Percentiles rank a stretch among this genome's conserved stretches.
phyloP scores from a whole-genome alignment of 2,329 filamentous ascomycete species.

The Aureobasidium vineae region DNA sequence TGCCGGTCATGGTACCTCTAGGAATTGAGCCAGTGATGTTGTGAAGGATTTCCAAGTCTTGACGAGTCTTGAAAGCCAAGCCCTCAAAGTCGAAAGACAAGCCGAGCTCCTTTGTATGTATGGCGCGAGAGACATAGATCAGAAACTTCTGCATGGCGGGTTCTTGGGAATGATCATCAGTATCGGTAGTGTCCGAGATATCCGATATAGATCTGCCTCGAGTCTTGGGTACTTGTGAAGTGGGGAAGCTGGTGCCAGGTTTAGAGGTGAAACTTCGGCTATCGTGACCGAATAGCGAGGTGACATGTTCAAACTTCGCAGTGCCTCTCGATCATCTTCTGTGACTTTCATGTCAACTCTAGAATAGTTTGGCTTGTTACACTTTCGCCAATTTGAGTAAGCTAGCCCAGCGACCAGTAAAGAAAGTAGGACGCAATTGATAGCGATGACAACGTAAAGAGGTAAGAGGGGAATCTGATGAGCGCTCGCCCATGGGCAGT shows the following conservation, averaged over 20 bases:
- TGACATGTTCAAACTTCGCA: slow-evolving; percentile 30
- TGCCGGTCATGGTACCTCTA: slow-evolving; percentile 55
- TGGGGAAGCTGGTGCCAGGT: neutral
- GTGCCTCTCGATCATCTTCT: slow-evolving; percentile 35
- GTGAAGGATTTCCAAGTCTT: slow-evolving; percentile 45
- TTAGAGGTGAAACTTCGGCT: slow-evolving; percentile 37
- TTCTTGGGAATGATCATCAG: slow-evolving; percentile 34
- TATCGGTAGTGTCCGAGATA: slow-evolving; percentile 33
- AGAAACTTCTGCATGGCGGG: slow-evolving; percentile 52
- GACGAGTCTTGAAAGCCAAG: slow-evolving; percentile 39
- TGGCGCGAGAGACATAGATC: slow-evolving; percentile 53
- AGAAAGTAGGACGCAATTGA: slow-evolving; percentile 47
- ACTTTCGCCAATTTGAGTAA: slow-evolving; percentile 41
- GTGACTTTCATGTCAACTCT: slow-evolving; percentile 29
- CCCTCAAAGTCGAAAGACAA: slow-evolving; percentile 55
- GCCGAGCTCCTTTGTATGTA: slow-evolving; percentile 53
- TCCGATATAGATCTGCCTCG: slow-evolving; percentile 13
- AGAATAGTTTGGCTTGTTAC: slow-evolving; percentile 33
- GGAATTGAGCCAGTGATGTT: slow-evolving; percentile 57
- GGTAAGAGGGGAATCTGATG: slow-evolving; percentile 49
- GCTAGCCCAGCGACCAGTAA: slow-evolving; percentile 39
- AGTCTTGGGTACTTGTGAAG: neutral
- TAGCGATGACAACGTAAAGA: slow-evolving; percentile 43
- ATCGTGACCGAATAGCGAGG: slow-evolving; percentile 25
- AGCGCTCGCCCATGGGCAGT: slow-evolving; percentile 48